Base-by-base conservation (phyloP, 768 basidiomycete genomes). In the Gymnopilus junonius region DNA sequence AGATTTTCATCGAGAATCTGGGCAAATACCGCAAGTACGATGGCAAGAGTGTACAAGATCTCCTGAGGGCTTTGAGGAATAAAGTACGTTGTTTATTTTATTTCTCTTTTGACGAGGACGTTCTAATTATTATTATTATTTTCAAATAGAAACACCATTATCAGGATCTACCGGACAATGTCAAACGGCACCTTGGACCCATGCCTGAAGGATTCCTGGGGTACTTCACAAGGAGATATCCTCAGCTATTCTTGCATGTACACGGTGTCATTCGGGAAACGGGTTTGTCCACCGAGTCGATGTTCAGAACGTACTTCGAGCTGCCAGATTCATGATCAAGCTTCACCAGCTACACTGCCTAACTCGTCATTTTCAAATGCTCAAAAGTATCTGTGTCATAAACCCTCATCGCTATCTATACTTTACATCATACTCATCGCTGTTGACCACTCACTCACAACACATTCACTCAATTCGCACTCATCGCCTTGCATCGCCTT, bases 11-110 rank as follows among this genome's bases (percentile, higher is more conserved):
- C 57, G 96, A 97, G 63, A 99, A 95, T 73, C 77, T 99, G 56
- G 96, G 97, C 58, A 99, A 99, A 75, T 99, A 95, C 77, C 83
- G 97, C 68, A 99, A 99, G 76, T 99, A 99, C 71, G 94, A 99
- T 71, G 94, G 92, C 20, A 82, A 82, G 70, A 92, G 91, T 57
- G 91, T 99, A 10, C 92, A 97, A 67, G 97, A 99, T 78, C 77
- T 99, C 8, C 75, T 99, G 51, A 85, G 97, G 55, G 97, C 97
- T 4, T 77, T 99, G 70, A 83, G 97, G 66, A 99, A 99, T 75
- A 99, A 99, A 85, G 95, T 94, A 61, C 43, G 87, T 75, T 8
- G n/a, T 1, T 12, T 35, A 55, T 17, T 32, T 20, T 23, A 17
- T 39, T 40, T 4, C 20, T 17, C 17, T 37, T 53, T 37, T 55